A percentile compares a stretch with the other conserved stretches of the same genome.
These are phyloP conservation scores for Suillus luteus DNA, from an alignment of 768 basidiomycete genomes.

Conservation along the genomic window DNA sequence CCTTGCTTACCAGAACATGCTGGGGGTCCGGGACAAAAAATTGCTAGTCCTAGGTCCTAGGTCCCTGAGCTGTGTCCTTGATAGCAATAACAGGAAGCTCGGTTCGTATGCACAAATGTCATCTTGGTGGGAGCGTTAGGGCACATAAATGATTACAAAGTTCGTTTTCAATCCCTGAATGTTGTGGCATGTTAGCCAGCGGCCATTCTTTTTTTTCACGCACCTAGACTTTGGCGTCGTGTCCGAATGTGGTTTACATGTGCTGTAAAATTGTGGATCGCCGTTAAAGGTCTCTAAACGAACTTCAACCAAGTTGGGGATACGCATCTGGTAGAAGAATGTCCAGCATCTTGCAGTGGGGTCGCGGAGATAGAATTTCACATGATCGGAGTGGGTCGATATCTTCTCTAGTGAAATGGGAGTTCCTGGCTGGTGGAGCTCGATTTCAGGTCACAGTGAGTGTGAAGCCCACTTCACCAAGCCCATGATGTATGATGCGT, in stretches of 20 bases:
- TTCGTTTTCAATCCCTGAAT: not conserved
- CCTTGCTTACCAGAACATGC: not conserved
- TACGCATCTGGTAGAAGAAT: constrained; percentile 1
- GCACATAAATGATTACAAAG: not conserved
- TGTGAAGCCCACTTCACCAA: not conserved
- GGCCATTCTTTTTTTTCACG: not conserved
- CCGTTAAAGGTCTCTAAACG: not conserved
- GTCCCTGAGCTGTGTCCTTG: not conserved
- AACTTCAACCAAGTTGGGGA: constrained; percentile 3
- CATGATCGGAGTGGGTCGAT: not conserved
- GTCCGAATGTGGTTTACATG: constrained; percentile 5
- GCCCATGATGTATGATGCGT: not conserved
- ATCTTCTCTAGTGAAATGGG: not conserved
- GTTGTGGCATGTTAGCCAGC: constrained; percentile 8
- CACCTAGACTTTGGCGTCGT: not conserved
- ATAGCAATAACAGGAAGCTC: not conserved
- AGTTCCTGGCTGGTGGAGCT: constrained; percentile 8
- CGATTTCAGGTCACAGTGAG: not conserved
- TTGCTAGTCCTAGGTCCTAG: not conserved
- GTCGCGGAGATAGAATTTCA: constrained; percentile 6
- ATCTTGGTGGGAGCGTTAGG: constrained; percentile 3
- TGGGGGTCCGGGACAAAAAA: not conserved
- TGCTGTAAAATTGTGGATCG: not conserved
- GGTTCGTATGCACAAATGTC: not conserved
- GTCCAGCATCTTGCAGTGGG: constrained; percentile 2